Base-by-base conservation (phyloP, 768 basidiomycete species). In the Pleurotus tuoliensis region DNA sequence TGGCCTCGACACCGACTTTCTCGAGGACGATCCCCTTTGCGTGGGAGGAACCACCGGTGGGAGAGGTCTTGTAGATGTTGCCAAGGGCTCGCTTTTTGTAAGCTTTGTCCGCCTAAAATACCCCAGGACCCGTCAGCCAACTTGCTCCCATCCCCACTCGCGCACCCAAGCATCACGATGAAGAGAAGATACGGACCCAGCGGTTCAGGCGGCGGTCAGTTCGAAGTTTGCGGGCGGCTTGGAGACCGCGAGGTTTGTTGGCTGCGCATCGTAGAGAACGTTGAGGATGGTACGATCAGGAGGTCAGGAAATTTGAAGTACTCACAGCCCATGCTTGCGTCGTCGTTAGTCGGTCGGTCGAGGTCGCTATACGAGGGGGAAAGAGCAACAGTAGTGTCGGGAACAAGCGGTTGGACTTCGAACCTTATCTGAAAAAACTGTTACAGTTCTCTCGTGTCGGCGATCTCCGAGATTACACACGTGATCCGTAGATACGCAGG, bases 21-120 rank as follows among this genome's bases (percentile, higher is more conserved):
- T 99, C 97, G 59, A 99, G 88, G 58, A 99, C 97, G 70, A 99
- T 99, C 64, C 97, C 97, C 82, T 99, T 99, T 64, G 97, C 97
- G 76, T 99, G 97, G 64, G 97, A 98, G 57, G 94, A 95, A 63
- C 97, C 97, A 78, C 94, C 97, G 60, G 97, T 98, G 47, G 97
- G 97, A 30, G 96, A 98, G 69, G 97, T 98, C 82, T 96, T 97
- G 90, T 95, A 99, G 71, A 97, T 86, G 80, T 98, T 99, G 59
- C 97, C 97, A 58, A 99, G 87, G 57, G 97, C 97, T 70, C 97
- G 91, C 79, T 98, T 99, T 87, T 98, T 99, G 82, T 98, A 99
- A 45, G 87, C 79, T 77, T 96, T 96, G 78, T 98, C 95, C 78
- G 96, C 96, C 93, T 96, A 65, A 3, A 66, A 24, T 55, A 40